Percentiles rank a stretch among this genome's conserved stretches.
These are phyloP conservation scores for Trichosanthes cucumerina DNA, from an alignment of 306 rosid species.

Conservation along the genomic window DNA sequence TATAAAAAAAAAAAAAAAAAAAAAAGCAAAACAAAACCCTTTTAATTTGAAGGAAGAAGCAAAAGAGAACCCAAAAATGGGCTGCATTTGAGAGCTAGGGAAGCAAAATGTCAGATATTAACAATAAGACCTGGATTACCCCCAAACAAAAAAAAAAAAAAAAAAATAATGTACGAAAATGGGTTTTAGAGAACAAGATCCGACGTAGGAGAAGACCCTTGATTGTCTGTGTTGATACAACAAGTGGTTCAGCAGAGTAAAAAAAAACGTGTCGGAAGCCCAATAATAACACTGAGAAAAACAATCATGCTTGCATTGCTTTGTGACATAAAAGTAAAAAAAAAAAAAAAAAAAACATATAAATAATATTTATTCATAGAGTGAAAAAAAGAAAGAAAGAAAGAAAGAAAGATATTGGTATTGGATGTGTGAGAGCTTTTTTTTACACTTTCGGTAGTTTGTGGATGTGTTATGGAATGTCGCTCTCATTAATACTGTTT, in stretches of 20 bases:
- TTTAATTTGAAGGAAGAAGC: neutral
- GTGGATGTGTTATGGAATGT: constrained; percentile 3
- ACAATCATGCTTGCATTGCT: neutral
- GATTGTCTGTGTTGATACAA: neutral
- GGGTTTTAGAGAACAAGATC: neutral
- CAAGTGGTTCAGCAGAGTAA: neutral
- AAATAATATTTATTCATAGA: neutral
- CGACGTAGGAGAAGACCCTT: neutral
- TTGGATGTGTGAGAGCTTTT: neutral
- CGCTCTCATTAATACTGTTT: constrained; percentile 5
- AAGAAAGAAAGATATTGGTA: neutral
- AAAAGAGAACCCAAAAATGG: neutral
- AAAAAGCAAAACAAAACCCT: neutral
- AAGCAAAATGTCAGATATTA: too few relatives aligned
- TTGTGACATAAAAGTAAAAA: neutral
- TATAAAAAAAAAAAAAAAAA: too few relatives aligned
- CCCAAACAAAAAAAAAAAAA: too few relatives aligned
- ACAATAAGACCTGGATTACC: neutral
- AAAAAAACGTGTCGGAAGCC: constrained; percentile 8
- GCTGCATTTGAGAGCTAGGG: neutral
- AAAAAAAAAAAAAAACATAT: too few relatives aligned
- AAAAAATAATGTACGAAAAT: neutral
- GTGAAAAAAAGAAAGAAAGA: neutral
- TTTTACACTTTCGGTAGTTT: constrained; percentile 7
- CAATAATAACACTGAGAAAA: neutral